Evolutionary conservation across 2,329 filamentous ascomycete genomes (phyloP), one percentile per base, ranked within the genome.

Genomic region (Chaetoscypha palmicola): DNA sequence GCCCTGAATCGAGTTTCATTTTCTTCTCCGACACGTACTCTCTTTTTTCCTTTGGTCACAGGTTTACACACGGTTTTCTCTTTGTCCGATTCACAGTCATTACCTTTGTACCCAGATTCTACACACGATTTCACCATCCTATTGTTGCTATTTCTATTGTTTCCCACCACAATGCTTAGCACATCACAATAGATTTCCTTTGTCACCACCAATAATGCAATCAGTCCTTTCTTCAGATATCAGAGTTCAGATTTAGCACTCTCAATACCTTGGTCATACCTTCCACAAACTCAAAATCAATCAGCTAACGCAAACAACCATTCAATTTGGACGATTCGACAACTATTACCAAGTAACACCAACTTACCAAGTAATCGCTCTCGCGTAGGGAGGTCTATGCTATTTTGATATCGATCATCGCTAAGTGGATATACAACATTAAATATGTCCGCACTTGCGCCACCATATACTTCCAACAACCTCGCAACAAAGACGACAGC

Each of bases 1-100:
- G 39, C 47, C 45, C 47, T 51, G 50, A 55, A 48, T 55, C 49
- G 40, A 21, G 52, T 57, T 59, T 58, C 54, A 55, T 47, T 53
- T 48, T 28, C 39, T 41, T 36, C 23, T 45, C 32, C 35, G 36
- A 39, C 46, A 30, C 45, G 32, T 43, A 47, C 30, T 47, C 41
- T 42, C 47, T 49, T 46, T 30, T 23, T 36, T 45, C 28, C 28
- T 49, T 45, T 32, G 49, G 28, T 50, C 40, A 35, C 43, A 47
- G 22, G 36, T 50, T 44, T 40, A n/a, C n/a, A n/a, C n/a, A 22
- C 23, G 48, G 19, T 23, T 42, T 36, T 16, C 14, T n/a, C 45
- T 19, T 4, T 34, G 21, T 40, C 47, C 34, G 23, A 22, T 22
- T 41, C 11, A 31, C 47, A 19, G 47, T 49, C 47, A 26, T 35